Percentiles rank a stretch among this genome's conserved stretches.
These are phyloP conservation scores for Fusarium aywerte DNA, from an alignment of 2,329 filamentous ascomycete species.

Conservation along the genomic window DNA sequence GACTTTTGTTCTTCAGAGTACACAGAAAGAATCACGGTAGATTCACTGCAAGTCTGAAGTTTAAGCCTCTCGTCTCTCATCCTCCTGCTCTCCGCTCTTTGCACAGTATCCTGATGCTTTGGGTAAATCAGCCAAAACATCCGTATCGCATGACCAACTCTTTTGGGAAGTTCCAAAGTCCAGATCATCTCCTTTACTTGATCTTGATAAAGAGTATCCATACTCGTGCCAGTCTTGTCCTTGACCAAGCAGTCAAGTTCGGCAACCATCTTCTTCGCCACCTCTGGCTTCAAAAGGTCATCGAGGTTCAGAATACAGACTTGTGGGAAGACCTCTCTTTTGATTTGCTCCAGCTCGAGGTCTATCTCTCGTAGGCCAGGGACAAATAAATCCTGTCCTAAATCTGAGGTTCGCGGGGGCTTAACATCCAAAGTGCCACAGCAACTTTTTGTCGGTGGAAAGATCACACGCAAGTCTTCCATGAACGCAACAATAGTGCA, in stretches of 20 bases:
- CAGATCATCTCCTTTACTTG: not conserved
- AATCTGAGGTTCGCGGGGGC: not conserved
- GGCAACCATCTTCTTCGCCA: not conserved
- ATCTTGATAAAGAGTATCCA: not conserved
- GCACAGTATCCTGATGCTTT: not conserved
- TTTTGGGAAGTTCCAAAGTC: not conserved
- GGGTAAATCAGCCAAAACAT: not conserved
- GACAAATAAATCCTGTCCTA: not conserved
- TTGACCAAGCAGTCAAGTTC: not conserved
- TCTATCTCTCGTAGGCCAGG: not conserved
- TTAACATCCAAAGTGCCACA: too few species aligned
- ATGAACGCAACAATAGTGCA: not conserved
- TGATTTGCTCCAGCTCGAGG: not conserved
- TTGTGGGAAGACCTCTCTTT: accelerated
- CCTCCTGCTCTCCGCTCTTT: not conserved
- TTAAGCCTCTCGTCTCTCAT: not conserved
- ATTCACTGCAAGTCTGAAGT: not conserved
- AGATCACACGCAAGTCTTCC: not conserved
- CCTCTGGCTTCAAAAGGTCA: accelerated
- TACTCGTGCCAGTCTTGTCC: not conserved
- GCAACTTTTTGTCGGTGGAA: not conserved
- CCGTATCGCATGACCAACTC: not conserved
- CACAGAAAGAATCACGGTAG: not conserved
- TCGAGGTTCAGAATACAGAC: not conserved
- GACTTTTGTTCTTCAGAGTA: too few species aligned